Base-by-base conservation (phyloP, 768 basidiomycete species). In the Fomitopsis pulvina region DNA sequence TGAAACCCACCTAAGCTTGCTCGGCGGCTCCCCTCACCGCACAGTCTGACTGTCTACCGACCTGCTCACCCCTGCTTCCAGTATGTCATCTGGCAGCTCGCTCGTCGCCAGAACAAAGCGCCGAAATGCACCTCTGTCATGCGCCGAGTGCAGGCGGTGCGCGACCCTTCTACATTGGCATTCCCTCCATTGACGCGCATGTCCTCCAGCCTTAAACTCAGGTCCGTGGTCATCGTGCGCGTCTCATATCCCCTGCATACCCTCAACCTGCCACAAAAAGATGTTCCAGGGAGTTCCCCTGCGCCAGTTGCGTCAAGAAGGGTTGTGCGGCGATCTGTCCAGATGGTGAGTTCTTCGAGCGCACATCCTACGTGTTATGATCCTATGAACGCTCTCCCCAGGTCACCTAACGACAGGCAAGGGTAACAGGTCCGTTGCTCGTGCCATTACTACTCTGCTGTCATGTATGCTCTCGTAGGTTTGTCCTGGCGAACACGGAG, bases 371-470 rank as follows among this genome's bases (percentile, higher is more conserved):
- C 45, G 34, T 4, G 4, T 45, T 48, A 49, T 45, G 42, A 30
- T 53, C 38, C 29, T 24, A 40, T 14, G 25, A 1, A 20, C 27
- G 34, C 47, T 8, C 26, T 41, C 40, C 20, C 54, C 52, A 84
- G 83, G 82, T 14, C 83, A 81, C 26, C 71, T 85, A 32, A 85
- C 83, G 10, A 85, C 84, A 12, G 84, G 84, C 52, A 85, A 83
- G 63, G 83, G 83, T 11, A 87, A 85, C 62, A 70, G 83, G 83
- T 82, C 57, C 44, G 60, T 52, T 34, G n/a, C 39, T 29, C 28
- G 27, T 6, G 5, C 34, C 16, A 24, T 16, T 20, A 41, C 26
- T 28, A 14, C 28, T 21, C 24, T 34, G 40, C 14, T 50, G 45
- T 48, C 37, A 51, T 28, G 39, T 14, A 18, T 12, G 39, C n/a